phyloP scores from a whole-genome alignment of 805 yeast species.

The Metschnikowia hibisci region DNA sequence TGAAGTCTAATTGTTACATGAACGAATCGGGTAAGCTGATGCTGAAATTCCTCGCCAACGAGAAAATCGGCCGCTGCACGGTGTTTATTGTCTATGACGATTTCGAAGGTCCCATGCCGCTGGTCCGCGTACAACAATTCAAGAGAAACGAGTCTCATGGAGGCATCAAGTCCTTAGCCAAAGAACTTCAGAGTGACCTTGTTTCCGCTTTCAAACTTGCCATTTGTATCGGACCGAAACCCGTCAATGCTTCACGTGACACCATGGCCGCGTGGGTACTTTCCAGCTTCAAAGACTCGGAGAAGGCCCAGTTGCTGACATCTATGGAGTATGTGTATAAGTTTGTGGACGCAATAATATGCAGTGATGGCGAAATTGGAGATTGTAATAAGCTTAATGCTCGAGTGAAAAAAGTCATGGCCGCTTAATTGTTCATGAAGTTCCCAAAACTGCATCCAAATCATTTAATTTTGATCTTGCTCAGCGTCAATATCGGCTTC shows the following conservation, averaged over 20 bases:
- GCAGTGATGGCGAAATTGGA: conserved; percentile 21
- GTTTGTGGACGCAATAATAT: conserved; percentile 22
- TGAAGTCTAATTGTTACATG: conserved; percentile 38
- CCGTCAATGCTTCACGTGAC: conserved; percentile 28
- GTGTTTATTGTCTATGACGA: conserved; percentile 36
- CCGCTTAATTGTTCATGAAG: background rate
- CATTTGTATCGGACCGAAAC: conserved; percentile 43
- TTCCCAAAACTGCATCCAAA: background rate
- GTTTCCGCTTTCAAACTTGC: conserved; percentile 29
- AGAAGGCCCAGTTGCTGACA: conserved; percentile 17
- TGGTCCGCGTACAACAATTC: conserved; percentile 26
- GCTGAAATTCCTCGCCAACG: conserved; percentile 21
- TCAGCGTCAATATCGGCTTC: background rate
- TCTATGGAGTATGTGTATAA: conserved; percentile 17
- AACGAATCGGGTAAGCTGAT: conserved; percentile 36
- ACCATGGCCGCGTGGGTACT: conserved; percentile 42
- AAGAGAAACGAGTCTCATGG: conserved; percentile 39
- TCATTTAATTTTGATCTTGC: background rate
- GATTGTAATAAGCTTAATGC: conserved; percentile 29
- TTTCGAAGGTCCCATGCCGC: conserved; percentile 32
- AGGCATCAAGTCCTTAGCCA: conserved; percentile 29
- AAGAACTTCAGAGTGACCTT: conserved; percentile 10
- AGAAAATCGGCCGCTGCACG: conserved; percentile 15
- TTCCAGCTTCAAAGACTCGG: conserved; percentile 27
- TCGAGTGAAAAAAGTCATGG: conserved; percentile 13